A percentile compares a stretch with the other conserved stretches of the same genome.
These are phyloP conservation scores for Pseudonectria foliicola DNA, from an alignment of 2,329 filamentous ascomycete genomes.

Conservation along the genomic window DNA sequence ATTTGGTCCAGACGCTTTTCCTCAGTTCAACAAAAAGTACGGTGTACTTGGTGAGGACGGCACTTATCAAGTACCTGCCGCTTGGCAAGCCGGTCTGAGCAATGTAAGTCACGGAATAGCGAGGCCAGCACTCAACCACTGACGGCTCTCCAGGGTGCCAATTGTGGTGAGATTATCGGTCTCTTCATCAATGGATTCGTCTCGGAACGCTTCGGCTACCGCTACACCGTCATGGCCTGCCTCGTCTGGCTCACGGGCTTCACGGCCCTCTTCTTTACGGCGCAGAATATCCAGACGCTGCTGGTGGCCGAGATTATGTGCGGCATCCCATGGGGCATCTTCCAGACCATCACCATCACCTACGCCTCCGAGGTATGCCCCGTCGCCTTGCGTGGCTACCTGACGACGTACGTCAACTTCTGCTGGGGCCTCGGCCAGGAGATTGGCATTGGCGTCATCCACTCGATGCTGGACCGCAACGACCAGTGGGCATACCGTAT, in stretches of 20 bases:
- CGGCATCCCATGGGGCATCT: slow-evolving; percentile 56
- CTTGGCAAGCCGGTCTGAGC: slow-evolving; percentile 56
- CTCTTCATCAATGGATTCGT: slow-evolving; percentile 59
- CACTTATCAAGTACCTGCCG: slow-evolving; percentile 48
- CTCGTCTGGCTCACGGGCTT: slow-evolving; percentile 48
- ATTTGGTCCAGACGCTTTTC: slow-evolving; percentile 38
- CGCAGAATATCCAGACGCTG: slow-evolving; percentile 50
- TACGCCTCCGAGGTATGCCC: slow-evolving; percentile 70
- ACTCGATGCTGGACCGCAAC: slow-evolving; percentile 54
- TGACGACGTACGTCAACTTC: slow-evolving; percentile 70
- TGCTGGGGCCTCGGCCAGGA: slow-evolving; percentile 73
- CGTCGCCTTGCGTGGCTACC: slow-evolving; percentile 61
- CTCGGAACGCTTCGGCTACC: slow-evolving; percentile 61
- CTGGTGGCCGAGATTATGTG: slow-evolving; percentile 56
- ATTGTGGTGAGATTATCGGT: slow-evolving; percentile 59
- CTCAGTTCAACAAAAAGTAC: slow-evolving; percentile 52
- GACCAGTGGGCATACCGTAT: slow-evolving; percentile 66
- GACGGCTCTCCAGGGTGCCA: slow-evolving; percentile 36
- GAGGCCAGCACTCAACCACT: slow-evolving; percentile 4
- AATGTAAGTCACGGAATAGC: slow-evolving; percentile 32
- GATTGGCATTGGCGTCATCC: slow-evolving; percentile 67
- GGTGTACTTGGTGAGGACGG: slow-evolving; percentile 40
- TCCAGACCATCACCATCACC: slow-evolving; percentile 53
- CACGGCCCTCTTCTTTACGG: slow-evolving; percentile 59
- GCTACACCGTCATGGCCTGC: slow-evolving; percentile 55